These are phyloP conservation scores for Platanthera zijinensis DNA, from an alignment of 106 monocot species.

Conservation along the genomic window DNA sequence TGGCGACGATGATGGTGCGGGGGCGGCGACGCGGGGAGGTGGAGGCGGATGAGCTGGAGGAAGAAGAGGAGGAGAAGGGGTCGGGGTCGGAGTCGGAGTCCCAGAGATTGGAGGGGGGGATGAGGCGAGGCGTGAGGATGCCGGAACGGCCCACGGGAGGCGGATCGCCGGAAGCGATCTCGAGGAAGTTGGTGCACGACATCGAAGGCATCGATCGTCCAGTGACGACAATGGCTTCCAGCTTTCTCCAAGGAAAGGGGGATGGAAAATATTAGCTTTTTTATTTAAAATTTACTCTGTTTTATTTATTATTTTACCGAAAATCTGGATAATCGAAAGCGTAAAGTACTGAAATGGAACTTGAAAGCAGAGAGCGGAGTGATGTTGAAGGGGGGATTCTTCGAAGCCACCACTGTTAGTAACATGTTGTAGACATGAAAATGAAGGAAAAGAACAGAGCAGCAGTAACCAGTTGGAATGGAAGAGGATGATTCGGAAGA, in stretches of 20 bases:
- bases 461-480: background rate
- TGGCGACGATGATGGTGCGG: slow-evolving; percentile 8
- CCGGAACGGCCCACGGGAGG: background rate
- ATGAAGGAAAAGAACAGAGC: background rate
- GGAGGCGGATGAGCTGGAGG: background rate
- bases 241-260: background rate
- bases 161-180: slow-evolving; percentile 1
- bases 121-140: background rate
- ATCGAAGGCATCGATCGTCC: slow-evolving; percentile 3
- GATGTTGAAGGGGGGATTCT: background rate
- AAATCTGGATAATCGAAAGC: background rate
- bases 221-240: background rate
- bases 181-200: slow-evolving; percentile 4
- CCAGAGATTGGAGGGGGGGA: background rate
- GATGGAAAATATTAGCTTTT: background rate
- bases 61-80: background rate
- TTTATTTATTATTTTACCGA: background rate
- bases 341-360: background rate
- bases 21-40: slow-evolving; percentile 1
- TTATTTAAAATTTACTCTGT: no score
- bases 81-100: background rate
- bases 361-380: background rate
- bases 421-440: background rate
- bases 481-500: background rate
- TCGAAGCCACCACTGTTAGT: background rate